phyloP scores from a whole-genome alignment of 805 yeast genomes.

The Komagataella populi region DNA sequence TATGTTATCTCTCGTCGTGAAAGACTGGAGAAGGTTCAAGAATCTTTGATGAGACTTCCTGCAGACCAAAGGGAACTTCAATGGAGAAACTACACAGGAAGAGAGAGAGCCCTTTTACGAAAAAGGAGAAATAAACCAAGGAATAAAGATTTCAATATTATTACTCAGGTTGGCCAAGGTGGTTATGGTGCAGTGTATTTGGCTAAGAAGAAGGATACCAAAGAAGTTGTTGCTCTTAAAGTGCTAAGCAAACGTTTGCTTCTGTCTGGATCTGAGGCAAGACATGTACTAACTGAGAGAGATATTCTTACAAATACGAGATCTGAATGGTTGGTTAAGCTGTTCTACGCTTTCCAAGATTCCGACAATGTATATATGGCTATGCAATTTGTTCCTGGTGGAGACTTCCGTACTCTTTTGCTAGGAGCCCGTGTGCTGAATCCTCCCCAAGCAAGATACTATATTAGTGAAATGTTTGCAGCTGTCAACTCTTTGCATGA shows the following conservation, averaged over 20 bases:
- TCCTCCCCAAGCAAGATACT: slow-evolving; percentile 93
- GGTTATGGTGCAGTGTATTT: slow-evolving; percentile 98
- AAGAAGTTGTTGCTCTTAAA: slow-evolving; percentile 91
- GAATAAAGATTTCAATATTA: slow-evolving; percentile 89
- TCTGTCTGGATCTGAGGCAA: slow-evolving; percentile 84
- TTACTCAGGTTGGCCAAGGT: slow-evolving; percentile 98
- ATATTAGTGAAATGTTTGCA: slow-evolving; percentile 91
- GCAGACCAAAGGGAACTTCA: slow-evolving; percentile 32
- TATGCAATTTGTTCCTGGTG: slow-evolving; percentile 99
- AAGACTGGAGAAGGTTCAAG: slow-evolving; percentile 59
- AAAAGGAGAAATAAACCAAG: slow-evolving; percentile 85
- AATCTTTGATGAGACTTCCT: slow-evolving; percentile 24
- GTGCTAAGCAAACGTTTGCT: slow-evolving; percentile 78
- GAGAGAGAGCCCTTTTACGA: slow-evolving; percentile 75
- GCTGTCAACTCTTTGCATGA: slow-evolving; percentile 90
- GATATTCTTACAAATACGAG: slow-evolving; percentile 94
- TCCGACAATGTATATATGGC: slow-evolving; percentile 81
- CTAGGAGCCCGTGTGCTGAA: slow-evolving; percentile 87
- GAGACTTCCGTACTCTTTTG: slow-evolving; percentile 89
- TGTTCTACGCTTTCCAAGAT: slow-evolving; percentile 92
- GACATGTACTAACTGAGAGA: slow-evolving; percentile 91
- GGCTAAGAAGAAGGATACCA: slow-evolving; percentile 87
- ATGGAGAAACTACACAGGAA: slow-evolving; percentile 70
- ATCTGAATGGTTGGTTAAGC: slow-evolving; percentile 90
- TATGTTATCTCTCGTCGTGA: slow-evolving; percentile 80